Evolutionary conservation across 2,329 filamentous ascomycete species (phyloP), one percentile per base, ranked within the genome.

Genomic region (Fusarium sp.): DNA sequence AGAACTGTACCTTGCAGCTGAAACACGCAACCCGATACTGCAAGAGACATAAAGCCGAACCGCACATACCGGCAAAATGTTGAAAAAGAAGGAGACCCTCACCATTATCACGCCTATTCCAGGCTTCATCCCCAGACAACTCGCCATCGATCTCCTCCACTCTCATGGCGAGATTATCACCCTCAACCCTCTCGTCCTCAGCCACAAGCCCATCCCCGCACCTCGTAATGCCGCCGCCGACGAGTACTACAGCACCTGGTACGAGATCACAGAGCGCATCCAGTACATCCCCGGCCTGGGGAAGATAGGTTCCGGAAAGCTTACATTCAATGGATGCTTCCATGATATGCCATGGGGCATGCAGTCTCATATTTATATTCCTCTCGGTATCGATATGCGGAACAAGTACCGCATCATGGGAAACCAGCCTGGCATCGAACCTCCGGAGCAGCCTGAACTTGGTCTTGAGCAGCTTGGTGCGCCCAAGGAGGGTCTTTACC

Each of bases 191-290:
- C 86, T 92, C 50, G 89, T 92, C 30, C 84, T 90, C 62, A 81
- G 82, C 37, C 85, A 89, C 80, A 86, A 87, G 67, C 80, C 88
- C 62, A 90, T 91, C 76, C 82, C 88, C 54, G 88, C 90, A 3
- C 90, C 90, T 30, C 89, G 88, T 79, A 84, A 90, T 79, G 89
- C 89, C 67, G 85, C 88, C 57, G 81, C 88, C 69, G 90, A 92
- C 78, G 90, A 92, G 78, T 92, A 85, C 79, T 92, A 90, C 79
- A 88, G 88, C 66, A 90, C 89, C 31, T 92, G 90, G 90, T 92
- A 92, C 77, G 89, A 92, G 78, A 91, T 92, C 74, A 85, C 81
- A 59, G 85, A 92, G 82, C 85, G 88, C 72, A 89, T 92, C 62
- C 89, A 91, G 75, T 87, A 88, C 71, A 80, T 91, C 8, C 89